These are phyloP conservation scores for Brassica napus DNA, from an alignment of 345 rosid genomes.

Conservation along the genomic window Da-Ae NC_063435.1:28581001-28581500, in stretches of 20 bases:
- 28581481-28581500: not conserved
- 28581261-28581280: slow-evolving; percentile 74
- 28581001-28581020: too few relatives aligned
- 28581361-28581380: slow-evolving; percentile 74
- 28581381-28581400: slow-evolving; percentile 57
- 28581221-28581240: slow-evolving; percentile 45
- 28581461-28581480: slow-evolving; percentile 1
- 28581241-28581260: slow-evolving; percentile 90
- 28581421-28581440: slow-evolving; percentile 71
- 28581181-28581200: not conserved
- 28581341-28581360: slow-evolving; percentile 60
- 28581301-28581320: slow-evolving; percentile 95
- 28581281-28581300: slow-evolving; percentile 76
- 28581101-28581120: slow-evolving; percentile 8
- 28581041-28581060: too few relatives aligned
- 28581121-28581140: slow-evolving; percentile 5
- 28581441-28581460: slow-evolving; percentile 18
- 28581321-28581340: slow-evolving; percentile 76
- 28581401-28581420: slow-evolving; percentile 63
- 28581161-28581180: not conserved
- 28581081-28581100: not conserved
- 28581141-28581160: not conserved
- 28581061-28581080: not conserved
- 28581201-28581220: not conserved
- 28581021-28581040: too few relatives aligned